phyloP scores from a whole-genome alignment of 2,329 filamentous ascomycete species.

The Beauveria sp. region DNA sequence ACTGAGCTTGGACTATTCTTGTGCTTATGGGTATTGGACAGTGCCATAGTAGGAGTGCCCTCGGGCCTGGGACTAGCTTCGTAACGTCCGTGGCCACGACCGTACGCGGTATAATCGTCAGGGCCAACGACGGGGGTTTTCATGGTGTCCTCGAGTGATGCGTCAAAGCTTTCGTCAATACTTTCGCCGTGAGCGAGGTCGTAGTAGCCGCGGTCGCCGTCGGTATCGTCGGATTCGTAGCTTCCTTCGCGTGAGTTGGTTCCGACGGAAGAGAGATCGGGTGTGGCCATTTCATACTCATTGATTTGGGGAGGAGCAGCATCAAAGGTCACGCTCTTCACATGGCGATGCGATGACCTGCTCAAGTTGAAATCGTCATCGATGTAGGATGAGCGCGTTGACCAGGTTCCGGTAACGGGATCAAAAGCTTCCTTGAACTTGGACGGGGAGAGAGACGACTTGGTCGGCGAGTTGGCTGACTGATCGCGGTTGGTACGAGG shows the following conservation, averaged over 20 bases:
- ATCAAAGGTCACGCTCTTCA: constrained; percentile 97
- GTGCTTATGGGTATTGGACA: constrained; percentile 40
- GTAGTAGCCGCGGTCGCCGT: constrained; percentile 56
- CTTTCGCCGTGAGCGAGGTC: constrained; percentile 44
- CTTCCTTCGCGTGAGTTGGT: constrained; percentile 89
- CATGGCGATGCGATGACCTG: constrained; percentile 67
- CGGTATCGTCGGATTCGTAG: constrained; percentile 75
- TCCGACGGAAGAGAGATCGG: constrained; percentile 85
- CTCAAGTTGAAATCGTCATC: constrained; percentile 56
- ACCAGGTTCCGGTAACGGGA: constrained; percentile 59
- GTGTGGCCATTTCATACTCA: constrained; percentile 97
- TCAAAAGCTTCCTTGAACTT: constrained; percentile 64
- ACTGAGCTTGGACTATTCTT: constrained; percentile 63
- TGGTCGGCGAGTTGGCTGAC: constrained; percentile 63
- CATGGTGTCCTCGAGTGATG: constrained; percentile 87
- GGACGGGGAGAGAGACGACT: constrained; percentile 73
- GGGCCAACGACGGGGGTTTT: constrained; percentile 98
- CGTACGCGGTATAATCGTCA: constrained; percentile 70
- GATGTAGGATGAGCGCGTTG: constrained; percentile 53
- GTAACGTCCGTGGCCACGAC: constrained; percentile 35
- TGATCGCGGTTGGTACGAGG: constrained; percentile 51
- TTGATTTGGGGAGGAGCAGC: constrained; percentile 88
- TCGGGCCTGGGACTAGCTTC: constrained; percentile 63
- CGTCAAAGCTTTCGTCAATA: constrained; percentile 86
- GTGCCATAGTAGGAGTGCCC: constrained; percentile 30